Base-by-base conservation (phyloP, 371 early-diverging fungal genomes). In the Mortierella sp. region DNA sequence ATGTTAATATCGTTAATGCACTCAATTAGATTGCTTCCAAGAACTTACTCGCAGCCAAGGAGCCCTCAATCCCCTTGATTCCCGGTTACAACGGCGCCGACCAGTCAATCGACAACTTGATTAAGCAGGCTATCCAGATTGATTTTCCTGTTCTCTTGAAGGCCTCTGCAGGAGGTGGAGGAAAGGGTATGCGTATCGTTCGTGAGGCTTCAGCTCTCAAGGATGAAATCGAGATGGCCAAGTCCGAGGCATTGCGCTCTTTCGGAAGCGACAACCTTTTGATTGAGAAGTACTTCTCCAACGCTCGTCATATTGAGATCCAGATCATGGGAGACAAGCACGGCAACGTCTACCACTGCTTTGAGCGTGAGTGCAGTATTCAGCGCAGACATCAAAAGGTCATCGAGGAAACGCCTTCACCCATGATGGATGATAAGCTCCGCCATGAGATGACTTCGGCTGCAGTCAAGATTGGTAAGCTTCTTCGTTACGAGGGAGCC, bases 331-430 rank as follows among this genome's bases (percentile, higher is more conserved):
- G 93, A 15, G 97, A 96, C 81, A 88, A 91, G 65, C 85, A 90
- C 69, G 95, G 95, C 64, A 92, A 95, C 72, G 90, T 90, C 7
- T 87, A 93, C 70, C 94, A 96, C 84, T 91, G 97, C 66, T 95
- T 94, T 55, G 97, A 94, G 72, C 90, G 97, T 68, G 97, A 96
- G 86, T 96, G 96, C 83, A 94, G 94, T 53, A 88, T 95, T 64
- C 96, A 96, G 83, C 87, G 97, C 66, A 87, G 96, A 74, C 91
- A 96, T 87, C 96, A 96, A 83, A 96, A 96, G 86, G 89, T 96
- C 41, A 88, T 93, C 21, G 96, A 96, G 87, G 91, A 91, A 83
- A 88, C 90, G 9, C 92, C 90, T 38, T 91, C 89, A 0, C 88
- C 90, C 66, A 85, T 86, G 58, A 85, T 90, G 55, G 87, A 87